These are phyloP conservation scores for Cryptococcus depauperatus DNA, from an alignment of 1,284 basidiomycete genomes.

Conservation along the genomic window DNA sequence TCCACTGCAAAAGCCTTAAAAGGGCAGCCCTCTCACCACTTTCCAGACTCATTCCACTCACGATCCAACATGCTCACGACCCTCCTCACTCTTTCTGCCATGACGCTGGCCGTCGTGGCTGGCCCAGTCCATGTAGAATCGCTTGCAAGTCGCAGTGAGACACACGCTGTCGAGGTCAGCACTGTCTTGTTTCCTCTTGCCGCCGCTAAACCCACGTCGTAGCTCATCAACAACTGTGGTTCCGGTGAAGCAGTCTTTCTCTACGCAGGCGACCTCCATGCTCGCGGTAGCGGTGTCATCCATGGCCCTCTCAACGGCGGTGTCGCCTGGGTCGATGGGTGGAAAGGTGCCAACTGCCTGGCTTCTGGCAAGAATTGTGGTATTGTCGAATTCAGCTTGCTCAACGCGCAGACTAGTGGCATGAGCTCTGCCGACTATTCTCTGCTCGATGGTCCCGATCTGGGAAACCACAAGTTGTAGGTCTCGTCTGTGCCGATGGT, in stretches of 20 bases:
- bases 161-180: conserved; percentile 1
- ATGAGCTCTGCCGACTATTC: conserved; percentile 20
- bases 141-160: neutral
- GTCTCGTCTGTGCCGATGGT: neutral
- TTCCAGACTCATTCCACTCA: too few relatives aligned
- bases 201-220: neutral
- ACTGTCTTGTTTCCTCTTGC: neutral
- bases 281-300: conserved; percentile 11
- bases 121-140: neutral
- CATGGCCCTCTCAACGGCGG: conserved; percentile 15
- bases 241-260: conserved; percentile 15
- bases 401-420: neutral
- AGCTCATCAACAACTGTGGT: conserved; percentile 20
- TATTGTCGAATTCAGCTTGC: conserved; percentile 23
- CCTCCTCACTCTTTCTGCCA: too few relatives aligned
- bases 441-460: conserved; percentile 8
- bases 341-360: conserved; percentile 9
- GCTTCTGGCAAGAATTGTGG: conserved; percentile 19
- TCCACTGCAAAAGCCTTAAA: too few relatives aligned
- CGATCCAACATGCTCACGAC: too few relatives aligned
- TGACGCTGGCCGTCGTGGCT: neutral
- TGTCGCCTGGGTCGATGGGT: conserved; percentile 17
- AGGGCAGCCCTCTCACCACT: too few relatives aligned
- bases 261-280: neutral
- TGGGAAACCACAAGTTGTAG: conserved; percentile 17